Base-by-base conservation (phyloP, 1,139 yeast genomes). In the Yamadazyma membranifaciens region DNA sequence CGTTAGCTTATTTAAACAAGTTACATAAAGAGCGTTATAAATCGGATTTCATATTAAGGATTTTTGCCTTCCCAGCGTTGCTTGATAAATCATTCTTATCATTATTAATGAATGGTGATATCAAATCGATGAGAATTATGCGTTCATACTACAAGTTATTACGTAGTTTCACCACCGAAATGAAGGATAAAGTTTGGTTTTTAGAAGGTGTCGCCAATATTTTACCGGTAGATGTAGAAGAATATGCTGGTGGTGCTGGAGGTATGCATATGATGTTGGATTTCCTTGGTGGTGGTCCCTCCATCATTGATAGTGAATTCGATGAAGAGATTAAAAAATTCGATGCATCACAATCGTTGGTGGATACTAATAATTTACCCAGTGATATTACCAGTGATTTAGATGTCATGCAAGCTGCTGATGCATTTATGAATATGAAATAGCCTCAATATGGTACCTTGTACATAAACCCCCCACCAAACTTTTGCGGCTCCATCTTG, bases 51-150 rank as follows among this genome's bases (percentile, higher is more conserved):
- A 87, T 91, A 30, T 66, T 91, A 33, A 68, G 97, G 36, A 85
- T 91, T 16, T 91, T 91, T 69, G 92, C 96, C 9, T 89, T 91
- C 62, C 98, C 98, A 4, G 97, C 97, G 1, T 65, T 91, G 37
- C 67, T 91, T 49, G 97, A 91, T 59, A 85, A 84, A 56, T 75
- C 80, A 25, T 84, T 91, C 50, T 68, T 89, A 34, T 81, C 85
- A 1, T 61, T 89, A 31, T 73, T 91, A 38, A 85, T 87, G 80
- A 78, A 82, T 12, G 95, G 96, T 33, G 97, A 91, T 60, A 65
- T 81, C 34, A 80, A 83, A 45, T 94, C 97, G 5, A 87, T 87
- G 88, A 69, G 94, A 49, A 87, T 91, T 47, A 87, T 91, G 86
- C 73, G 94, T 51, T 83, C 87, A 37, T 91, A 89, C 65, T 91